phyloP scores from a whole-genome alignment of 2,329 filamentous ascomycete genomes.

The Arthroderma sp. region DNA sequence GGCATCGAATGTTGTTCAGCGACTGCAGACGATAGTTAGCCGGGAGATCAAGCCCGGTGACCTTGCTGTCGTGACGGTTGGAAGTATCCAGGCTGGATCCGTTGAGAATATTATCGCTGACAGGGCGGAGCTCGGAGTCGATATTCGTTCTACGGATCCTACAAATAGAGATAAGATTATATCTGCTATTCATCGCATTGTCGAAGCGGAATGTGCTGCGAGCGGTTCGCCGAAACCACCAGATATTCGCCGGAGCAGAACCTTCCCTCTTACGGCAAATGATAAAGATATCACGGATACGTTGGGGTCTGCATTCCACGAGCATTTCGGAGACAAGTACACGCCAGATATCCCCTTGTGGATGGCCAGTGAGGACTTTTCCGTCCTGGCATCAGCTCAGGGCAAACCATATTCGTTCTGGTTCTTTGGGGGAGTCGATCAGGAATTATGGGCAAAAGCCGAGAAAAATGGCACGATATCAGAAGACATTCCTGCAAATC shows the following conservation, averaged over 20 bases:
- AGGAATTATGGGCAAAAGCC: conserved; percentile 37
- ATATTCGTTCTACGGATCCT: conserved; percentile 38
- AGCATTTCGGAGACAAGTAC: conserved; percentile 34
- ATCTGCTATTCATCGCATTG: conserved; percentile 38
- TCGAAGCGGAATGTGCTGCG: conserved; percentile 43
- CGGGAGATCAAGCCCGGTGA: conserved; percentile 43
- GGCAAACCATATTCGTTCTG: conserved; percentile 43
- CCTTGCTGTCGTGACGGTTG: conserved; percentile 45
- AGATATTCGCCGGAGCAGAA: conserved; percentile 32
- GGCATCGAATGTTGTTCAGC: conserved; percentile 42
- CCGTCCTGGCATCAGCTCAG: conserved; percentile 39
- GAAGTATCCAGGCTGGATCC: conserved; percentile 45
- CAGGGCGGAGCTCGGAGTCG: conserved; percentile 40
- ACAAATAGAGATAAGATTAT: conserved; percentile 37
- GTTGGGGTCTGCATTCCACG: conserved; percentile 34
- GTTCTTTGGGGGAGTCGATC: conserved; percentile 42
- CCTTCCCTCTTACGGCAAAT: conserved; percentile 44
- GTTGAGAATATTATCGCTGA: conserved; percentile 49
- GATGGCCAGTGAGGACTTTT: conserved; percentile 45
- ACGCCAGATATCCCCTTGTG: conserved; percentile 19
- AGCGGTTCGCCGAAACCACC: conserved; percentile 37
- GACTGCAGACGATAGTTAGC: conserved; percentile 47
- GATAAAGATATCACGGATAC: conserved; percentile 31
- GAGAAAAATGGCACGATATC: conserved; percentile 29
- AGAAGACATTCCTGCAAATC: conserved; percentile 45